phyloP scores from a whole-genome alignment of 371 early-diverging fungal genomes.

The Encephalitozoon intestinalis region DNA sequence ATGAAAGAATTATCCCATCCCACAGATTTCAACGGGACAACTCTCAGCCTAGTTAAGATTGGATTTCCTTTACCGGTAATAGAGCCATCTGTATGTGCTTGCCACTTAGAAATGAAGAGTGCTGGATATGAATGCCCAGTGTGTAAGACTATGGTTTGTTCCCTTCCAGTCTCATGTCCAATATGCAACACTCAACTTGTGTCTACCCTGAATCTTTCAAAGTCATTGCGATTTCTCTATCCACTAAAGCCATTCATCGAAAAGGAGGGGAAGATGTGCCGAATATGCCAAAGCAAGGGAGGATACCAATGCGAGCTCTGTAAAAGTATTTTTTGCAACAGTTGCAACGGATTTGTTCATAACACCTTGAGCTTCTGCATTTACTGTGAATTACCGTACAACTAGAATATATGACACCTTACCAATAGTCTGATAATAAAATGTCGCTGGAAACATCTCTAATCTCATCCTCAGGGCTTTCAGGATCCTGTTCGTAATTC shows the following conservation, averaged over 20 bases:
- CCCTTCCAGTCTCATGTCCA: conserved; percentile 52
- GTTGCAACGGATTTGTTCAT: conserved; percentile 45
- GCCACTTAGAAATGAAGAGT: conserved; percentile 48
- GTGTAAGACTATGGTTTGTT: conserved; percentile 56
- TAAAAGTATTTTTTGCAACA: conserved; percentile 35
- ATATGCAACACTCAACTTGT: conserved; percentile 51
- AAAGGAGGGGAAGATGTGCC: conserved; percentile 21
- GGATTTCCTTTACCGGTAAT: conserved; percentile 50
- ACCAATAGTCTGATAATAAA: not conserved
- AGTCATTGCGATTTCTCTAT: conserved; percentile 44
- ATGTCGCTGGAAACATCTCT: not conserved
- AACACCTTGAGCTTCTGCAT: conserved; percentile 53
- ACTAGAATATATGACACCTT: not conserved
- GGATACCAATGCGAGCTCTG: conserved; percentile 44
- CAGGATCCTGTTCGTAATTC: not conserved
- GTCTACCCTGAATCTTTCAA: conserved; percentile 46
- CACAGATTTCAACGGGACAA: conserved; percentile 16
- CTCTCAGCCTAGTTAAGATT: conserved; percentile 39
- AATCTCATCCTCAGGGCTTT: not conserved
- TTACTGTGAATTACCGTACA: conserved; percentile 33
- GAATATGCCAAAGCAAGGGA: conserved; percentile 6
- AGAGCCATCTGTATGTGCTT: conserved; percentile 52
- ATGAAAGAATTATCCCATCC: conserved; percentile 42
- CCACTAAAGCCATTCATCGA: conserved; percentile 35
- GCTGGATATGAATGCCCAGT: conserved; percentile 52